These are phyloP conservation scores for Tremella mesenterica DNA, from an alignment of 768 basidiomycete species.

Conservation along the genomic window DNA sequence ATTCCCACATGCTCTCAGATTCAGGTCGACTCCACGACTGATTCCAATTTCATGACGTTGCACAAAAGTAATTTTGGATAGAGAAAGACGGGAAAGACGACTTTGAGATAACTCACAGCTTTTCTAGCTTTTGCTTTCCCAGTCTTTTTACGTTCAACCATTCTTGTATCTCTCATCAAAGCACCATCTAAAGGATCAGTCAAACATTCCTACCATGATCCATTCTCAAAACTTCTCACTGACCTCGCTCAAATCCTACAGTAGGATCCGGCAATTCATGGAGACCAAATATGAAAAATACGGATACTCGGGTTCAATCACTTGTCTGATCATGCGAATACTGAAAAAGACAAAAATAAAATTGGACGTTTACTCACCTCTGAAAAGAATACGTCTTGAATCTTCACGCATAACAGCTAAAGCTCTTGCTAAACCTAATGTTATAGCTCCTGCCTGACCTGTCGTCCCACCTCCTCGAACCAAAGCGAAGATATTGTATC, in stretches of 20 bases:
- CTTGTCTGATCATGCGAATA: background rate
- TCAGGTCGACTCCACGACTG: too few relatives aligned
- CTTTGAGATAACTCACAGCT: constrained; percentile 55
- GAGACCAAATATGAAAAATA: too few relatives aligned
- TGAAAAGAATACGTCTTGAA: constrained; percentile 57
- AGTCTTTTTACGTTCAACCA: constrained; percentile 98
- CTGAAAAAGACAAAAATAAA: background rate
- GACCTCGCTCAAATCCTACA: too few relatives aligned
- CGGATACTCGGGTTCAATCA: background rate
- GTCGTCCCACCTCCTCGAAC: constrained; percentile 81
- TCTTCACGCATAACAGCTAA: constrained; percentile 57
- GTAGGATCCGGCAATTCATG: too few relatives aligned
- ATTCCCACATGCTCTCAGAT: background rate
- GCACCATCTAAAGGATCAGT: constrained; percentile 58
- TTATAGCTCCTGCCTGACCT: constrained; percentile 82
- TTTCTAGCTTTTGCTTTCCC: constrained; percentile 86
- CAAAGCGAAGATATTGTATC: constrained; percentile 65
- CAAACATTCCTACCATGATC: background rate
- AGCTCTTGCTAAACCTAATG: constrained; percentile 48
- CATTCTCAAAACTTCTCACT: background rate
- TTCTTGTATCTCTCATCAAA: constrained; percentile 81
- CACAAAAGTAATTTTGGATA: too few relatives aligned
- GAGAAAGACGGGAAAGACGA: background rate
- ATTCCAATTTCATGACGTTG: too few relatives aligned
- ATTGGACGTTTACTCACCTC: constrained; percentile 52